A percentile compares a stretch with the other conserved stretches of the same genome.
These are phyloP conservation scores for Penicillium verrucosum DNA, from an alignment of 2,329 filamentous ascomycete species.

Conservation along the genomic window DNA sequence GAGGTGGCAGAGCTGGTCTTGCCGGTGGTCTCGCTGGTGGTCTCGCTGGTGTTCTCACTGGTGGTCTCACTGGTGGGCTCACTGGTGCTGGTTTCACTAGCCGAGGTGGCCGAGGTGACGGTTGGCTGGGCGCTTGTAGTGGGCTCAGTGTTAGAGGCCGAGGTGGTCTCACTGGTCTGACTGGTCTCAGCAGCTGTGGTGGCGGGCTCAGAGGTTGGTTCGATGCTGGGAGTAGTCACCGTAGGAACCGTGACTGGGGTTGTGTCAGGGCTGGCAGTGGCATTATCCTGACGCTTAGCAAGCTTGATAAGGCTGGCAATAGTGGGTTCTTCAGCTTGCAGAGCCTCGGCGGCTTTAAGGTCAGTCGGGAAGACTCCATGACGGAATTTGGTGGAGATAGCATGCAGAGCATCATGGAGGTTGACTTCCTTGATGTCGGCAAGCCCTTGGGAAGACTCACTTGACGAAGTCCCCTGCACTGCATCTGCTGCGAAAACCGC, in stretches of 20 bases:
- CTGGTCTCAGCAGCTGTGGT: constrained; percentile 13
- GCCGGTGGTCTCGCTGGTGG: neutral
- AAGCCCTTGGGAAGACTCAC: constrained; percentile 51
- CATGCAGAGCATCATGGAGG: constrained; percentile 65
- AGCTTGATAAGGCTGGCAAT: constrained; percentile 62
- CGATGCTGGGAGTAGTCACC: constrained; percentile 8
- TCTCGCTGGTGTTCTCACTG: no score
- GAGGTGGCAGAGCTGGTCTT: neutral
- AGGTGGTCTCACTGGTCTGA: constrained; percentile 11
- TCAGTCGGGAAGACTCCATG: constrained; percentile 67
- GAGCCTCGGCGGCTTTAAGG: constrained; percentile 59
- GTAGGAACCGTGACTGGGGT: neutral
- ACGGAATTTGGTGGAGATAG: constrained; percentile 61
- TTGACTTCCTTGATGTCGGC: constrained; percentile 57
- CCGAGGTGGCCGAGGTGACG: constrained; percentile 13
- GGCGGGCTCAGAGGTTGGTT: constrained; percentile 8
- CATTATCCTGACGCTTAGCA: constrained; percentile 56
- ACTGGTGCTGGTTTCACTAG: neutral
- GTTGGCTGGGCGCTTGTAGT: constrained; percentile 16
- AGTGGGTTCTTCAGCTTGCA: constrained; percentile 59
- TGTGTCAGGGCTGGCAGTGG: constrained; percentile 17
- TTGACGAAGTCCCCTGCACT: constrained; percentile 11
- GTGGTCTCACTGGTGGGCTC: neutral
- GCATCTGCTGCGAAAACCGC: constrained; percentile 24
- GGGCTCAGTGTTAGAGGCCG: constrained; percentile 7